Evolutionary conservation across 257 asterid genomes (phyloP).

Genomic region (Nicotiana attenuata): DNA sequence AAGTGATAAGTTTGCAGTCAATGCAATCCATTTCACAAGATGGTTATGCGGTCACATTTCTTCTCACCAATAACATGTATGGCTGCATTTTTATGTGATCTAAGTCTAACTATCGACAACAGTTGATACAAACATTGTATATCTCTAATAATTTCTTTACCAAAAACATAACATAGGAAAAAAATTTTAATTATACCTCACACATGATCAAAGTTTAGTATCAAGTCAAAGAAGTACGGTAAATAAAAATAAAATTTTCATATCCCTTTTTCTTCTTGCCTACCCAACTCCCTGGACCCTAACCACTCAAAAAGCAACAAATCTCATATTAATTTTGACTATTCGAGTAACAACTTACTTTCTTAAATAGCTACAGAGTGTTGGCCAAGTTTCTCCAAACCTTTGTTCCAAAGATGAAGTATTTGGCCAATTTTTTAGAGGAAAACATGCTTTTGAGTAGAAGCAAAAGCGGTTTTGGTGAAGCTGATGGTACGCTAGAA

Average conservation of each 20-base stretch:
- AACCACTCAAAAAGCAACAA: not conserved
- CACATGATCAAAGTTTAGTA: too few species aligned
- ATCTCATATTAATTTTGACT: too few species aligned
- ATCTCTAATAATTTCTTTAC: not conserved
- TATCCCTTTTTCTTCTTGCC: not conserved
- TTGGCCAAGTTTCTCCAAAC: too few species aligned
- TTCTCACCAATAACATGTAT: not conserved
- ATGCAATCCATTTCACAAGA: not conserved
- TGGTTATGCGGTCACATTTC: not conserved
- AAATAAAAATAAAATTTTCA: too few species aligned
- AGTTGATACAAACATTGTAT: not conserved
- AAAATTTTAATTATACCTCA: not conserved
- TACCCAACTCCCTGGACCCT: not conserved
- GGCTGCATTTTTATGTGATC: not conserved
- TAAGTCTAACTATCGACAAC: not conserved
- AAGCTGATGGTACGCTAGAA: too few species aligned
- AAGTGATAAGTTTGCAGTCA: not conserved
- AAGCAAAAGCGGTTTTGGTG: too few species aligned
- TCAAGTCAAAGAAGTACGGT: too few species aligned
- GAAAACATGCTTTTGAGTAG: too few species aligned
- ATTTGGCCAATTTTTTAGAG: too few species aligned
- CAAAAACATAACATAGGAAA: not conserved
- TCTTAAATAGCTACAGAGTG: too few species aligned
- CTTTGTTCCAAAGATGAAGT: too few species aligned
- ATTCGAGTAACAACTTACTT: not conserved